Conservation (phyloP, 2,329 filamentous ascomycete species). For the Microdochium trichocladiopsis region DNA sequence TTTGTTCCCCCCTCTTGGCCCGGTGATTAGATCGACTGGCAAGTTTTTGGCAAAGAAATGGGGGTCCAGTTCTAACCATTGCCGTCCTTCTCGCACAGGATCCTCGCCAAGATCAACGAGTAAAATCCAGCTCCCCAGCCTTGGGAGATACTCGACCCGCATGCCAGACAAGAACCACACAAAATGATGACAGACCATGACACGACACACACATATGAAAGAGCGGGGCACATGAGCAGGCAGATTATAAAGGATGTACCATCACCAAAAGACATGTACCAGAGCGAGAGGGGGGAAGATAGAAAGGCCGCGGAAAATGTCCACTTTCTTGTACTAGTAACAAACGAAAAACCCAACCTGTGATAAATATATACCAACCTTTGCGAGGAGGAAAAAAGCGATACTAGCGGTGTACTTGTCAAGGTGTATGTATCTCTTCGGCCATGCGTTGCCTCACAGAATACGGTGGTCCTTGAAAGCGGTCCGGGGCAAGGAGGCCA, state of each 20-base stretch:
- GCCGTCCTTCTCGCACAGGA: slow-evolving; percentile 42
- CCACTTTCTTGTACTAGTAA: background rate
- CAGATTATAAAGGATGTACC: background rate
- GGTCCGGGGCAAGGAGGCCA: too few relatives aligned
- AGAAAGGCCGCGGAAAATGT: background rate
- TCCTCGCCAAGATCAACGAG: slow-evolving; percentile 99
- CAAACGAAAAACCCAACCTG: background rate
- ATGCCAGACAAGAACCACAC: slow-evolving; percentile 12
- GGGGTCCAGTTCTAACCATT: background rate
- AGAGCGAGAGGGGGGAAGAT: background rate
- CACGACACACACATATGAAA: too few relatives aligned
- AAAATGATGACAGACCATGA: slow-evolving; percentile 7
- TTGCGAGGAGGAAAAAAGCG: too few relatives aligned
- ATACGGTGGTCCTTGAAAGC: too few relatives aligned
- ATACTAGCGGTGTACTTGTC: too few relatives aligned
- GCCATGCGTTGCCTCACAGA: too few relatives aligned
- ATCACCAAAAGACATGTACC: background rate
- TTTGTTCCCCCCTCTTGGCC: slow-evolving; percentile 3
- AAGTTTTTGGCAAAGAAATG: too few relatives aligned
- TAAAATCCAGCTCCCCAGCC: slow-evolving; percentile 46
- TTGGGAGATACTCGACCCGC: too few relatives aligned
- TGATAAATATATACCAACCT: background rate
- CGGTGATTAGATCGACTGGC: too few relatives aligned
- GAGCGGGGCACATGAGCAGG: too few relatives aligned
- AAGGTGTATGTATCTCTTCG: too few relatives aligned